phyloP scores from a whole-genome alignment of 2,329 filamentous ascomycete species.

The Cordyceps tenuipes region DNA sequence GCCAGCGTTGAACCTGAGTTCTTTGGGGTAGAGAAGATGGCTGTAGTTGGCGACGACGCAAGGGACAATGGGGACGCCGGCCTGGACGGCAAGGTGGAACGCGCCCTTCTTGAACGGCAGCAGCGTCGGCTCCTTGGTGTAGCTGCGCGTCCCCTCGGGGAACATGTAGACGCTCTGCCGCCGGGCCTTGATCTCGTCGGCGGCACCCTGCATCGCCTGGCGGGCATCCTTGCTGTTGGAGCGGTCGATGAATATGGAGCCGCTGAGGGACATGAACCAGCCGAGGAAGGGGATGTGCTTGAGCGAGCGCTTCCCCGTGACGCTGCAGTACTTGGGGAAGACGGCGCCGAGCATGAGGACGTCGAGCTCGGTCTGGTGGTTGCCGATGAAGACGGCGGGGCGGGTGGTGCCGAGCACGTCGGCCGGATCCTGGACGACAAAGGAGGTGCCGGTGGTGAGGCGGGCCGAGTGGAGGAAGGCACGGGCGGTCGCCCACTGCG shows the following conservation, averaged over 20 bases:
- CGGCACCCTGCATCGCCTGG: conserved; percentile 76
- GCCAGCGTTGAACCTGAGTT: conserved; percentile 57
- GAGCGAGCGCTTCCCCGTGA: conserved; percentile 84
- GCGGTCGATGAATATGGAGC: conserved; percentile 92
- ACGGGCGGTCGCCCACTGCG: conserved; percentile 78
- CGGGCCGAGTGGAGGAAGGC: conserved; percentile 75
- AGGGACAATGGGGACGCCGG: conserved; percentile 86
- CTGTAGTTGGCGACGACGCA: conserved; percentile 75
- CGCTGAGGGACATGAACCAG: conserved; percentile 86
- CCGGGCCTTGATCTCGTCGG: conserved; percentile 64
- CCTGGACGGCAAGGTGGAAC: conserved; percentile 92
- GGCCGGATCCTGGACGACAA: conserved; percentile 61
- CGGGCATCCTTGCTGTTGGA: conserved; percentile 74
- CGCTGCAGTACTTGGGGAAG: conserved; percentile 85
- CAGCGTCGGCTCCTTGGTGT: conserved; percentile 70
- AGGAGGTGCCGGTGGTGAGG: conserved; percentile 66
- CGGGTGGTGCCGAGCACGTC: conserved; percentile 55
- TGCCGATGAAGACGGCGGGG: conserved; percentile 85
- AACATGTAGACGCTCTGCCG: conserved; percentile 78
- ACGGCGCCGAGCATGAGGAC: conserved; percentile 82
- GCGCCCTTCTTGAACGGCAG: conserved; percentile 99
- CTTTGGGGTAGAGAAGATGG: conserved; percentile 58
- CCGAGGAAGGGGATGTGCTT: conserved; percentile 76
- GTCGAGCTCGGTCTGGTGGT: conserved; percentile 95
- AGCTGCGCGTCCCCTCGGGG: conserved; percentile 87